Percentiles rank a stretch among this genome's conserved stretches.
Evolutionary conservation across 331 rosid species (phyloP).

Genomic region (Malus hybrid): DNA sequence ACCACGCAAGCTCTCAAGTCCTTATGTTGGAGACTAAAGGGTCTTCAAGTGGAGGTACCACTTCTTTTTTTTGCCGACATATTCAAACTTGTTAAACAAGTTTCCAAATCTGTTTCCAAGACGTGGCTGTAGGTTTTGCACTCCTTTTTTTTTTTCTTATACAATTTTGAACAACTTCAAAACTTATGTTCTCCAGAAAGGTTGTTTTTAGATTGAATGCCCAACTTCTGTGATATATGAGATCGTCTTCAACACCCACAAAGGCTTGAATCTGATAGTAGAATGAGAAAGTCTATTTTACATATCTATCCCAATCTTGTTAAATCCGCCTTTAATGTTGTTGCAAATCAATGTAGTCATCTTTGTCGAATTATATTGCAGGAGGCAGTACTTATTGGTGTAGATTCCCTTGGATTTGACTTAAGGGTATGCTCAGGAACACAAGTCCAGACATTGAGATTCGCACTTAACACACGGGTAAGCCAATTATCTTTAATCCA

Average conservation of each 20-base stretch:
- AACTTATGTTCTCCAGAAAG: neutral
- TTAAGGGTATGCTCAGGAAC: constrained; percentile 85
- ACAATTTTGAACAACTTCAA: neutral
- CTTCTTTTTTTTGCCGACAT: neutral
- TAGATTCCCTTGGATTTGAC: constrained; percentile 90
- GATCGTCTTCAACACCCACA: neutral
- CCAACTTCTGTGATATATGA: neutral
- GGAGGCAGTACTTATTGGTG: constrained; percentile 73
- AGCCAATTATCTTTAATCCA: constrained; percentile 7
- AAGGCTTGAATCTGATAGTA: neutral
- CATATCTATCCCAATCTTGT: neutral
- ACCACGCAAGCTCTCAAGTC: constrained; percentile 77
- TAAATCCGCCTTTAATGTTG: neutral
- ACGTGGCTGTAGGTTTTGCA: neutral
- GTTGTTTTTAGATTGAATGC: neutral
- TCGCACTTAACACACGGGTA: constrained; percentile 69
- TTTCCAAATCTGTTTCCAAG: neutral
- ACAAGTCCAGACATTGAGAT: constrained; percentile 84
- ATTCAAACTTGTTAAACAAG: neutral
- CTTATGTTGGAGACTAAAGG: constrained; percentile 83
- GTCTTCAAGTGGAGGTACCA: constrained; percentile 85
- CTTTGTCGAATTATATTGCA: constrained; percentile 27
- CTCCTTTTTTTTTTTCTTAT: neutral
- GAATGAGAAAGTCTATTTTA: neutral
- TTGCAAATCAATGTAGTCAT: neutral